Evolutionary conservation across 2,329 filamentous ascomycete species (phyloP).

Genomic region (Sporothrix curviconia): DNA sequence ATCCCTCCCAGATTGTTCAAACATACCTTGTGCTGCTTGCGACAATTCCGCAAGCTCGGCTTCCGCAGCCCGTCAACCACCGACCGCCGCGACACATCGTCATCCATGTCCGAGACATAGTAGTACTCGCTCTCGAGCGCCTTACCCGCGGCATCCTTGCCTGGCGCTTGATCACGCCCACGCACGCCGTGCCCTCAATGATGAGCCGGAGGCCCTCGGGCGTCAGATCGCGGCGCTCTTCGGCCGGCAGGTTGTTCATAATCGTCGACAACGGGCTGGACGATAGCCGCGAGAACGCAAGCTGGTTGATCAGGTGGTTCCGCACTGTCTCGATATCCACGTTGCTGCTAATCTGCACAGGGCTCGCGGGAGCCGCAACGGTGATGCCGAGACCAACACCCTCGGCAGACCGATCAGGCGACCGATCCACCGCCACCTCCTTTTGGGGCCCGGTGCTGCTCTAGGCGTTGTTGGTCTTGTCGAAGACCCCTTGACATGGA

Average conservation of each 20-base stretch:
- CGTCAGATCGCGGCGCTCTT: conserved; percentile 53
- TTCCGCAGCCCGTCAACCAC: conserved; percentile 83
- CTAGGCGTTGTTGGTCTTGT: not conserved
- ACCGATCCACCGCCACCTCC: too few relatives aligned
- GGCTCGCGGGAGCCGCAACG: conserved; percentile 13
- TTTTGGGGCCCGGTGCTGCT: not conserved
- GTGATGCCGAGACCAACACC: conserved; percentile 21
- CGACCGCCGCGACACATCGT: conserved; percentile 68
- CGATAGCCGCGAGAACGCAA: conserved; percentile 87
- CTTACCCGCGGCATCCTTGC: conserved; percentile 94
- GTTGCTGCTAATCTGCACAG: conserved; percentile 18
- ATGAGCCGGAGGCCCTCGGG: conserved; percentile 61
- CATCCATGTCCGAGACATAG: conserved; percentile 83
- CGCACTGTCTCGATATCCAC: conserved; percentile 46
- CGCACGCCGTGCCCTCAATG: conserved; percentile 67
- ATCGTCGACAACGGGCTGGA: conserved; percentile 88
- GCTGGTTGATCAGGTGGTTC: conserved; percentile 91
- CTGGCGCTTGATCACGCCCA: conserved; percentile 81
- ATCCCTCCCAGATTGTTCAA: not conserved
- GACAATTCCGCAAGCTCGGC: conserved; percentile 79
- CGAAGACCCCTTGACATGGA: not conserved
- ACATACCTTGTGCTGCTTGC: conserved; percentile 94
- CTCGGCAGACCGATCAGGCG: not conserved
- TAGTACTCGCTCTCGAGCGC: conserved; percentile 94
- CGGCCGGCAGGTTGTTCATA: conserved; percentile 71